phyloP scores from a whole-genome alignment of 23 red algal species.

The Cyanidiococcus yangmingshanensis region DNA sequence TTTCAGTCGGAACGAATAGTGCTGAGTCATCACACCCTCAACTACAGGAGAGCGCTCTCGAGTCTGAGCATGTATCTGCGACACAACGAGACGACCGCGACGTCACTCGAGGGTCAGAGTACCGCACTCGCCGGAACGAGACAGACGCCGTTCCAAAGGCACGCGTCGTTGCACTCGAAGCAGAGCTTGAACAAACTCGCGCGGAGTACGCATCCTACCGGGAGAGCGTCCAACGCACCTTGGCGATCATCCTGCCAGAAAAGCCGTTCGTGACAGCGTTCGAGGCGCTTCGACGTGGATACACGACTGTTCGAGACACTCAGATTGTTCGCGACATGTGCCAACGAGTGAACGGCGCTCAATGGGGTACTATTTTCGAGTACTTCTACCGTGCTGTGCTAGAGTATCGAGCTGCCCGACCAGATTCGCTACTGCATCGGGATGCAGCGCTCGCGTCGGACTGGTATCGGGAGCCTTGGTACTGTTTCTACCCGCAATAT shows the following conservation, averaged over 20 bases:
- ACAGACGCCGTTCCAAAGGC: too few species aligned
- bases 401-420: constrained; percentile 24
- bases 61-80: too few species aligned
- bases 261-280: constrained; percentile 20
- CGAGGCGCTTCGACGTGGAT: constrained; percentile 50
- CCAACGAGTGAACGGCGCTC: constrained; percentile 10
- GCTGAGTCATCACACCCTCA: too few species aligned
- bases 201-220: constrained; percentile 6
- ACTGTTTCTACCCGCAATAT: constrained; percentile 66
- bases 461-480: constrained; percentile 96
- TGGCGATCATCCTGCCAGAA: neutral
- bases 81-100: too few species aligned
- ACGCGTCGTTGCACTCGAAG: neutral
- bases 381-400: constrained; percentile 40
- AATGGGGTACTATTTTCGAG: constrained; percentile 36
- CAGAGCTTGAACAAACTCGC: neutral
- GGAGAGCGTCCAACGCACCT: neutral
- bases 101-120: too few species aligned
- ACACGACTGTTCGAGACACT: constrained; percentile 35
- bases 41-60: too few species aligned
- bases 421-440: constrained; percentile 15
- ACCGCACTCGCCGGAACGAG: too few species aligned
- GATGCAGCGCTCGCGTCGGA: constrained; percentile 43
- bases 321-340: constrained; percentile 34
- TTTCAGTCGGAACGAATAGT: too few species aligned